phyloP scores from a whole-genome alignment of 2,329 filamentous ascomycete genomes.

The Colletotrichum musicola region DNA sequence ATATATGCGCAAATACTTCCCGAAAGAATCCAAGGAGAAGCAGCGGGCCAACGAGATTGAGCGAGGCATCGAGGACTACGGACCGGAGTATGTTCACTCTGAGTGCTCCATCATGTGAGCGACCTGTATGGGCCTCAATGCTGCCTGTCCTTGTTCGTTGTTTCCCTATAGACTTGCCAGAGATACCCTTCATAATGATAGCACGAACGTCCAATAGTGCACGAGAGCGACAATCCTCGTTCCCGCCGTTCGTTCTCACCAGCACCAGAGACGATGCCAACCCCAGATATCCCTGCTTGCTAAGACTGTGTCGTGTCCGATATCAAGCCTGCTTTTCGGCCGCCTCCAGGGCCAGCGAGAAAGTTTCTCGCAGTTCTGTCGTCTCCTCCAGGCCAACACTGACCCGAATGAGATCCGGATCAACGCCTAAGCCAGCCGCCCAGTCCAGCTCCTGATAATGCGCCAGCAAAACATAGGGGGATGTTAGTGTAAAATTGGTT shows the following conservation, averaged over 20 bases:
- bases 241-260: background rate
- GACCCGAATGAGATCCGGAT: conserved; percentile 83
- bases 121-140: background rate
- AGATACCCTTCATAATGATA: conserved; percentile 32
- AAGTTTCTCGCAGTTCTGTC: conserved; percentile 71
- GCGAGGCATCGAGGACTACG: conserved; percentile 79
- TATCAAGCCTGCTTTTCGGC: conserved; percentile 49
- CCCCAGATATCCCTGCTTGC: too few species aligned
- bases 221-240: background rate
- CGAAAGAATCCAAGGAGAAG: conserved; percentile 76
- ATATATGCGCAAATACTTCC: conserved; percentile 82
- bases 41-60: conserved; percentile 80
- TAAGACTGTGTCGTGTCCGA: background rate
- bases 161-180: conserved; percentile 23
- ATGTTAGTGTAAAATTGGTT: conserved; percentile 95
- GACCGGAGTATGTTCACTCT: conserved; percentile 71
- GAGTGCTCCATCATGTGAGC: conserved; percentile 73
- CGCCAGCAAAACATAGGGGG: conserved; percentile 90
- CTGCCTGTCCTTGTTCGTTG: background rate
- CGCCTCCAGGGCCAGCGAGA: conserved; percentile 77
- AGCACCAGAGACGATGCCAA: too few species aligned
- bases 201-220: background rate
- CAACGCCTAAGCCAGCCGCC: conserved; percentile 85
- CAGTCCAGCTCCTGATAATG: conserved; percentile 95
- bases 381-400: conserved; percentile 92